Evolutionary conservation across 208 protist genomes (phyloP).

Genomic region (Wallacemonas rigidus): DNA sequence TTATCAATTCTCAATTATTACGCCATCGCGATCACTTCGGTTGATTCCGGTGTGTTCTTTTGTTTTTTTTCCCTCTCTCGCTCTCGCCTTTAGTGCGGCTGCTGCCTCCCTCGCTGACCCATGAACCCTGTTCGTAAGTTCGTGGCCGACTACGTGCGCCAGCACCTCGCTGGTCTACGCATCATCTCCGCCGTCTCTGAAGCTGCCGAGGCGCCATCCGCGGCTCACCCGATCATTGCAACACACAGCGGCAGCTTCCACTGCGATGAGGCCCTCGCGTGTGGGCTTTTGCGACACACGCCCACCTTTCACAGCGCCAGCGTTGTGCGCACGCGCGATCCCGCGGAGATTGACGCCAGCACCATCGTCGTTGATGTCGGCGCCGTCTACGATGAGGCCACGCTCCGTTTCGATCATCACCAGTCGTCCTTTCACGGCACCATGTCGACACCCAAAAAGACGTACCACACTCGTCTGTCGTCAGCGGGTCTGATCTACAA

Average conservation of each 20-base stretch:
- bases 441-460: slow-evolving; percentile 69
- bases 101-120: neutral
- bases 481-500: slow-evolving; percentile 94
- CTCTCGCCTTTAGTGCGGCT: no score
- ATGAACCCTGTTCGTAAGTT: slow-evolving; percentile 43
- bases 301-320: slow-evolving; percentile 47
- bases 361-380: slow-evolving; percentile 96
- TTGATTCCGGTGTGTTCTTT: no score
- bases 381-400: slow-evolving; percentile 88
- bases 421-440: slow-evolving; percentile 93
- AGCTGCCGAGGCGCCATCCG: slow-evolving; percentile 17
- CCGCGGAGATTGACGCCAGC: slow-evolving; percentile 57
- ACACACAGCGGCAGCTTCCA: slow-evolving; percentile 95
- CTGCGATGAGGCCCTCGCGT: slow-evolving; percentile 95
- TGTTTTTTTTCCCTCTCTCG: no score
- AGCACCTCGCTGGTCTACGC: slow-evolving; percentile 53
- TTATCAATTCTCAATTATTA: no score
- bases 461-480: slow-evolving; percentile 86
- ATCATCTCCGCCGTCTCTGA: slow-evolving; percentile 42
- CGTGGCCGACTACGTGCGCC: slow-evolving; percentile 62
- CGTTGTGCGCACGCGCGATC: slow-evolving; percentile 90
- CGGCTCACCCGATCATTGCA: slow-evolving; percentile 66
- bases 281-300: slow-evolving; percentile 84
- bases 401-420: slow-evolving; percentile 94
- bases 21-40: no score